Percentiles rank a stretch among this genome's conserved stretches.
Evolutionary conservation across 2,329 filamentous ascomycete genomes (phyloP).

Genomic region (Colletotrichum siamense): DNA sequence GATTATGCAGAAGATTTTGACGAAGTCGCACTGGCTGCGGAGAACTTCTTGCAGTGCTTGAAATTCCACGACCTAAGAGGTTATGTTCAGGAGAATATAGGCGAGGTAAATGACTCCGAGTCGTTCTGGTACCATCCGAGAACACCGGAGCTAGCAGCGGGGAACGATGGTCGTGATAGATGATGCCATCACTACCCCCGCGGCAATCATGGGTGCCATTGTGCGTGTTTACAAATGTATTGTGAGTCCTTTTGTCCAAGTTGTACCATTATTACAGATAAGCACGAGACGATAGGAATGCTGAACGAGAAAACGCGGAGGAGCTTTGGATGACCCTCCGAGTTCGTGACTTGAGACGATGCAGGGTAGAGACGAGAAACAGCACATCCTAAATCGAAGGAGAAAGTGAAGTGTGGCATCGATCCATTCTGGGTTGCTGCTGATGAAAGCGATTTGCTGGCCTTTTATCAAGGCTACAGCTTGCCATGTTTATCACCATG

Average conservation of each 20-base stretch:
- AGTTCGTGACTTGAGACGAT: no score
- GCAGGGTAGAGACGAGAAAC: no score
- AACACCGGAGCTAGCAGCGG: accelerated
- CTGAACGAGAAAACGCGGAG: neutral
- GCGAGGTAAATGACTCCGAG: no score
- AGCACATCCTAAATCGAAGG: no score
- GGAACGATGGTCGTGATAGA: no score
- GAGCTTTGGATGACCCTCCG: no score
- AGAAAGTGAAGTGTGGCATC: no score
- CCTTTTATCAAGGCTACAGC: neutral
- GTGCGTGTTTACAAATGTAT: neutral
- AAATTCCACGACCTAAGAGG: no score
- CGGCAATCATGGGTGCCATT: neutral
- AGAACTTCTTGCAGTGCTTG: no score
- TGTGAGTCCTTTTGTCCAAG: neutral
- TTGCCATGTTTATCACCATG: neutral
- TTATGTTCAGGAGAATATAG: accelerated
- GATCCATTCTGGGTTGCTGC: neutral
- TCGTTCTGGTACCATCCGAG: accelerated
- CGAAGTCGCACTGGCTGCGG: no score
- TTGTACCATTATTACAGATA: neutral
- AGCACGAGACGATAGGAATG: neutral
- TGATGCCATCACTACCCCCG: no score
- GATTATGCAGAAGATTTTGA: no score
- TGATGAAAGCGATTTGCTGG: neutral